Evolutionary conservation across 441 rosid species (phyloP), one percentile per base, ranked within the genome.

Genomic region (Populus hybrid): DNA sequence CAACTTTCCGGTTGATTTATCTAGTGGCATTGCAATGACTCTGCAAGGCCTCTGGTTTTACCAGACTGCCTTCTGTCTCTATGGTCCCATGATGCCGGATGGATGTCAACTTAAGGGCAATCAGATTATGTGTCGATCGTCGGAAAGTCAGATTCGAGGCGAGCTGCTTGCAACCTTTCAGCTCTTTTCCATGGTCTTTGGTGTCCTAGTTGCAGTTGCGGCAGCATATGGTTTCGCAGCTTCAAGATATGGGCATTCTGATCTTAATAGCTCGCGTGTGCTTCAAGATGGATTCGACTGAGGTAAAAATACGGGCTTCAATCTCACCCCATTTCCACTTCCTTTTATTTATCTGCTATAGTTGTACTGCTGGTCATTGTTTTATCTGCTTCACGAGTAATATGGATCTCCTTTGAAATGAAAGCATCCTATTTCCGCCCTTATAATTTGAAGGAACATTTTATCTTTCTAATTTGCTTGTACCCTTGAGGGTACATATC

Each of bases 11-110:
- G 75, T 89, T 66, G 98, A 95, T 86, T 80, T 94, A 69, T 86
- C 90, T 56, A 85, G 81, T 33, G 97, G 94, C 76, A 88, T 91
- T 68, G 97, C 93, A 56, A 86, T 94, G 69, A 90, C 97, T 42
- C 93, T 95, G 38, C 99, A 95, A 79, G 98, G 99, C 78, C 92
- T 95, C 40, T 95, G 99, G 99, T 95, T 95, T 84, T 94, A 94
- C 79, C 99, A 94, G 84, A 91, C 98, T 4, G 99, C 98, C 77
- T 93, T 95, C 86, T 89, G 90, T 78, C 94, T 95, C 53, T 95
- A 95, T 73, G 98, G 99, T 66, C 94, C 97, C 75, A 90, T 89
- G 96, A 92, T 92, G 94, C 99, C 98, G 2, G 87, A 88, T 68
- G 98, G 99, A 7, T 95, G 96, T 82, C 75, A 18, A 56, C 86